A percentile compares a stretch with the other conserved stretches of the same genome.
These are phyloP conservation scores for Aureobasidium sp. DNA, from an alignment of 2,329 filamentous ascomycete genomes.

Conservation along the genomic window DNA sequence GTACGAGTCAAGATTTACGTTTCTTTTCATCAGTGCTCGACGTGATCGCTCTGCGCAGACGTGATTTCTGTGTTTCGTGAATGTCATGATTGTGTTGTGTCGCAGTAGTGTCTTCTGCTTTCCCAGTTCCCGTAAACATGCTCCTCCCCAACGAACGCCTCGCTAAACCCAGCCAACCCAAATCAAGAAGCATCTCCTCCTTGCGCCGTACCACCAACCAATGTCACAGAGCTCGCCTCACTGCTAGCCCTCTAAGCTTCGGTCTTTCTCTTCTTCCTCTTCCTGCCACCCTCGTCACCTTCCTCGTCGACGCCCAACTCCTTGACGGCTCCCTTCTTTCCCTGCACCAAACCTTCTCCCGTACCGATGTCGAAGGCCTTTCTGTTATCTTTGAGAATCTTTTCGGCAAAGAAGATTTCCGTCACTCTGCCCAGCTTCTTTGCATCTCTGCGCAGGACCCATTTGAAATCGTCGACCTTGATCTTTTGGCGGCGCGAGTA, in stretches of 20 bases:
- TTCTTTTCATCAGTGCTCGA: background rate
- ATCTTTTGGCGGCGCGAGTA: slow-evolving; percentile 90
- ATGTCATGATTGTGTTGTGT: background rate
- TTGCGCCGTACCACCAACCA: background rate
- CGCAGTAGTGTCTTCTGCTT: background rate
- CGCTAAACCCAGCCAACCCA: background rate
- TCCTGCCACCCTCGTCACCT: slow-evolving; percentile 21
- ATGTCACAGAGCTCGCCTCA: background rate
- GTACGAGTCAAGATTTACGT: background rate
- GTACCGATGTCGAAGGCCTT: slow-evolving; percentile 64
- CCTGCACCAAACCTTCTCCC: slow-evolving; percentile 47
- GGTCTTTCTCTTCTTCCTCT: slow-evolving; percentile 25
- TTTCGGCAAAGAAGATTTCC: slow-evolving; percentile 81
- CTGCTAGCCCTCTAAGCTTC: slow-evolving; percentile 13
- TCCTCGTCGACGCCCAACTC: slow-evolving; percentile 52
- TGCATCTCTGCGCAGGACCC: slow-evolving; percentile 77
- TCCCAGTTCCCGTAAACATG: background rate
- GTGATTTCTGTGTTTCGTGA: background rate
- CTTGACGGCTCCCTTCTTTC: slow-evolving; percentile 32
- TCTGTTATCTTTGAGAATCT: slow-evolving; percentile 72
- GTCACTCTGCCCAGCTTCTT: slow-evolving; percentile 80
- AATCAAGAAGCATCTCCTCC: background rate
- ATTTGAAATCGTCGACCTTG: slow-evolving; percentile 97
- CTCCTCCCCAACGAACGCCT: background rate
- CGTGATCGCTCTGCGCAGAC: background rate